phyloP scores from a whole-genome alignment of 345 rosid genomes.

The Gynandropsis gynandra region DNA sequence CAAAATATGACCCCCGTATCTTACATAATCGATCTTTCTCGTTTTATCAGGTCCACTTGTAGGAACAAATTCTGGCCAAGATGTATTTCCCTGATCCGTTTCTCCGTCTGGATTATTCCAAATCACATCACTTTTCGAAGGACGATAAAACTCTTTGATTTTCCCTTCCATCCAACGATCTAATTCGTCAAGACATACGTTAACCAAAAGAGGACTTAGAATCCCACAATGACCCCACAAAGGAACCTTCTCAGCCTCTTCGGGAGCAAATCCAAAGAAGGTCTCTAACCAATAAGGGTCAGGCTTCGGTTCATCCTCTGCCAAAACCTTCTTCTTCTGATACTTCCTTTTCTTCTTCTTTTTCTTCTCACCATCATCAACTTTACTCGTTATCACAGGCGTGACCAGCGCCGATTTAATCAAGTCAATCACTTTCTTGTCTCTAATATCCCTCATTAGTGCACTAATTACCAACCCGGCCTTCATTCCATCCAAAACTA shows the following conservation, averaged over 20 bases:
- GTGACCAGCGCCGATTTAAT: slow-evolving; percentile 69
- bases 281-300: slow-evolving; percentile 98
- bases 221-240: slow-evolving; percentile 96
- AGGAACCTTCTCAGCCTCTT: slow-evolving; percentile 87
- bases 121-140: slow-evolving; percentile 86
- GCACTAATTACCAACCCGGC: slow-evolving; percentile 72
- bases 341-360: slow-evolving; percentile 80
- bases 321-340: slow-evolving; percentile 87
- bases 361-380: slow-evolving; percentile 62
- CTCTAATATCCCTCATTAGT: slow-evolving; percentile 91
- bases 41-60: slow-evolving; percentile 99
- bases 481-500: slow-evolving; percentile 88
- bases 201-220: slow-evolving; percentile 83
- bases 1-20: slow-evolving; percentile 88
- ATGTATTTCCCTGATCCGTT: slow-evolving; percentile 86
- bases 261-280: slow-evolving; percentile 93
- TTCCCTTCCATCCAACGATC: slow-evolving; percentile 82
- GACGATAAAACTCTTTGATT: slow-evolving; percentile 79
- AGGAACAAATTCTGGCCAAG: slow-evolving; percentile 98
- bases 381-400: slow-evolving; percentile 57
- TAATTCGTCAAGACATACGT: slow-evolving; percentile 86
- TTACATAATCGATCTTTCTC: slow-evolving; percentile 75
- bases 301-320: slow-evolving; percentile 97
- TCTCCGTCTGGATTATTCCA: slow-evolving; percentile 95
- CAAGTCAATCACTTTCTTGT: slow-evolving; percentile 88